Evolutionary conservation across 2,329 filamentous ascomycete species (phyloP).

Genomic region (Coniosporium tulheliwenetii): DNA sequence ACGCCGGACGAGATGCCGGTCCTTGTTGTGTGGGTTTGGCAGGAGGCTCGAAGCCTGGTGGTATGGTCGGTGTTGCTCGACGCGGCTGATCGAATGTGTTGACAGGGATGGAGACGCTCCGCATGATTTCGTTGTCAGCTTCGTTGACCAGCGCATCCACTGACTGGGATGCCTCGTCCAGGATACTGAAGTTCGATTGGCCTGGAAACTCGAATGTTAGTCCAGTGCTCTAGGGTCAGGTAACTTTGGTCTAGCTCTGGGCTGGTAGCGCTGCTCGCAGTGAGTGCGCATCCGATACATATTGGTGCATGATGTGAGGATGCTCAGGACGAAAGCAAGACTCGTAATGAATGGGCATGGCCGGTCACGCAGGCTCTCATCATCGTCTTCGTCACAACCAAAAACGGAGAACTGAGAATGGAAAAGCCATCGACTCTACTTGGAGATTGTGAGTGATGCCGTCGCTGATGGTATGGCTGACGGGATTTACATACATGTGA

Average conservation of each 20-base stretch:
- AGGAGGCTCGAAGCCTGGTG: slow-evolving; percentile 23
- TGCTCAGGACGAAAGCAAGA: not conserved
- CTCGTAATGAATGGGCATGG: not conserved
- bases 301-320: slow-evolving; percentile 6
- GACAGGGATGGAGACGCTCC: not conserved
- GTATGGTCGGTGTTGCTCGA: slow-evolving; percentile 27
- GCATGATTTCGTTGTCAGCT: slow-evolving; percentile 13
- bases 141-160: slow-evolving; percentile 57
- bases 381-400: slow-evolving; percentile 24
- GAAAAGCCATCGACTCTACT: slow-evolving; percentile 19
- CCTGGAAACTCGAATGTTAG: slow-evolving; percentile 37
- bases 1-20: too few relatives aligned
- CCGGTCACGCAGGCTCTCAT: slow-evolving; percentile 10
- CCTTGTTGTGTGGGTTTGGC: too few relatives aligned
- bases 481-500: slow-evolving; percentile 26
- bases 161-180: slow-evolving; percentile 46
- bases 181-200: slow-evolving; percentile 40
- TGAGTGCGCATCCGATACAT: not conserved
- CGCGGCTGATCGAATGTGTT: slow-evolving; percentile 6
- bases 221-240: slow-evolving; percentile 6
- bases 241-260: not conserved
- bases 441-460: slow-evolving; percentile 23
- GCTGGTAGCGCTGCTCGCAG: too few relatives aligned
- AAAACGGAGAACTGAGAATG: slow-evolving; percentile 4
- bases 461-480: slow-evolving; percentile 17